Percentiles rank a stretch among this genome's conserved stretches.
These are phyloP conservation scores for Entomortierella lignicola DNA, from an alignment of 192 early-diverging fungal species.

Conservation along the genomic window DNA sequence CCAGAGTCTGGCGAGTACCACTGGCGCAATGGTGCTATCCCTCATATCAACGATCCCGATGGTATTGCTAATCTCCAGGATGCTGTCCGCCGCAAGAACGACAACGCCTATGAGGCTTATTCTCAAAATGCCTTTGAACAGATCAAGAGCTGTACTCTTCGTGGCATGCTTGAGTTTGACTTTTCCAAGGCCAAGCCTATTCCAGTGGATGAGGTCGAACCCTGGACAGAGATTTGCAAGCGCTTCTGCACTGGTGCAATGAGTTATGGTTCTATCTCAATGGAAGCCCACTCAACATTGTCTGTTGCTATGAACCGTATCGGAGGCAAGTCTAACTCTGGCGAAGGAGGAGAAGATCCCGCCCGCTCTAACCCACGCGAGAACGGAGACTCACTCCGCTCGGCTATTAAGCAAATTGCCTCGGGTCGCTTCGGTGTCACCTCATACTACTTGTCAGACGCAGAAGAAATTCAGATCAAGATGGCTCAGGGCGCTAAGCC, in stretches of 20 bases:
- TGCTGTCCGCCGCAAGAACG: constrained; percentile 93
- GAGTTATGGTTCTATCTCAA: constrained; percentile 98
- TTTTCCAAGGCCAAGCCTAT: constrained; percentile 77
- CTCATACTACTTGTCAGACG: constrained; percentile 91
- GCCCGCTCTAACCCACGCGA: constrained; percentile 75
- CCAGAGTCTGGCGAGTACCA: constrained; percentile 97
- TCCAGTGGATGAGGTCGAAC: constrained; percentile 95
- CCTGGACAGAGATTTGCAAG: constrained; percentile 96
- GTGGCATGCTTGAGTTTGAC: constrained; percentile 94
- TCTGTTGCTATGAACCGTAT: constrained; percentile 96
- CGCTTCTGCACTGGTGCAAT: constrained; percentile 98
- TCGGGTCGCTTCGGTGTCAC: constrained; percentile 99
- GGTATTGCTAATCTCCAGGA: constrained; percentile 93
- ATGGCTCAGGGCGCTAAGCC: constrained; percentile 99
- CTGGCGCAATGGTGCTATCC: constrained; percentile 94
- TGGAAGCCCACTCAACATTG: constrained; percentile 91
- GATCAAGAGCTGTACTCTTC: constrained; percentile 92
- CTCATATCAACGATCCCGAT: constrained; percentile 91
- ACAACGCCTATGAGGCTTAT: constrained; percentile 88
- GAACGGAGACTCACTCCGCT: constrained; percentile 87
- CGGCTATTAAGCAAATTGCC: constrained; percentile 98
- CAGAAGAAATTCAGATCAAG: constrained; percentile 99
- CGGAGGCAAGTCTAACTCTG: constrained; percentile 98
- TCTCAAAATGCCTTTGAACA: constrained; percentile 80
- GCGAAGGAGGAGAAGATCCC: constrained; percentile 98